Conservation (phyloP, 345 rosid species). For the Aurinia saxatilis region DNA sequence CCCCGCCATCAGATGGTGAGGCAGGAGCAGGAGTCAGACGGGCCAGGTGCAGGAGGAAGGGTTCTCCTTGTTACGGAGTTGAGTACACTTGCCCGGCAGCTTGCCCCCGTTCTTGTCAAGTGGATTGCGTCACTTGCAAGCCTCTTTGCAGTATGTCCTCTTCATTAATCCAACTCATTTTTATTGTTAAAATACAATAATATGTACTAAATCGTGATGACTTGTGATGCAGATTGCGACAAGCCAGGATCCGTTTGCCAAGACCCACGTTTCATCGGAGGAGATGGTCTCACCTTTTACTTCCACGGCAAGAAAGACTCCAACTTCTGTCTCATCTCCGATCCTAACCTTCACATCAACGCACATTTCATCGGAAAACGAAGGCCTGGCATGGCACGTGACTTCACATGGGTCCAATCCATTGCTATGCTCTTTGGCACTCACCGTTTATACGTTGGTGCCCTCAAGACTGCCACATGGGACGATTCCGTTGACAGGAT, state of each 20-base stretch:
- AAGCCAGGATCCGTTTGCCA: slow-evolving; percentile 53
- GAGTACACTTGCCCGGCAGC: slow-evolving; percentile 37
- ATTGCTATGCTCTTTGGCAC: slow-evolving; percentile 41
- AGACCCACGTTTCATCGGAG: slow-evolving; percentile 66
- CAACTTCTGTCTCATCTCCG: slow-evolving; percentile 51
- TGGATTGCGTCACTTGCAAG: slow-evolving; percentile 58
- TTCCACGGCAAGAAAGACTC: slow-evolving; percentile 63
- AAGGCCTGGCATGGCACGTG: slow-evolving; percentile 41
- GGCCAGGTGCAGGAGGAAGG: slow-evolving; percentile 31
- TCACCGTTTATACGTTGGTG: slow-evolving; percentile 43
- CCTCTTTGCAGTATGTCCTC: slow-evolving; percentile 45
- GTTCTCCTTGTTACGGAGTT: slow-evolving; percentile 36
- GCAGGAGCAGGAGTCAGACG: slow-evolving; percentile 23
- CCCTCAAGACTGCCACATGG: slow-evolving; percentile 52
- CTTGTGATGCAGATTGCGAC: slow-evolving; percentile 42
- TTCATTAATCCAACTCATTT: neutral
- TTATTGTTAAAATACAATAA: neutral
- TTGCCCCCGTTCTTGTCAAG: slow-evolving; percentile 48
- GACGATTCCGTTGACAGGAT: slow-evolving; percentile 40
- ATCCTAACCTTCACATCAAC: slow-evolving; percentile 46
- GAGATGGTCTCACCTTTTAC: slow-evolving; percentile 61
- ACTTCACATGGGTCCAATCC: slow-evolving; percentile 61
- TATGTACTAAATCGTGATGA: neutral
- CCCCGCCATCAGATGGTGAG: slow-evolving; percentile 20
- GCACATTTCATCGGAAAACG: slow-evolving; percentile 52